Evolutionary conservation across 108 stramenopile species (phyloP), one percentile per base, ranked within the genome.

Genomic region (Skeletonema grethae): DNA sequence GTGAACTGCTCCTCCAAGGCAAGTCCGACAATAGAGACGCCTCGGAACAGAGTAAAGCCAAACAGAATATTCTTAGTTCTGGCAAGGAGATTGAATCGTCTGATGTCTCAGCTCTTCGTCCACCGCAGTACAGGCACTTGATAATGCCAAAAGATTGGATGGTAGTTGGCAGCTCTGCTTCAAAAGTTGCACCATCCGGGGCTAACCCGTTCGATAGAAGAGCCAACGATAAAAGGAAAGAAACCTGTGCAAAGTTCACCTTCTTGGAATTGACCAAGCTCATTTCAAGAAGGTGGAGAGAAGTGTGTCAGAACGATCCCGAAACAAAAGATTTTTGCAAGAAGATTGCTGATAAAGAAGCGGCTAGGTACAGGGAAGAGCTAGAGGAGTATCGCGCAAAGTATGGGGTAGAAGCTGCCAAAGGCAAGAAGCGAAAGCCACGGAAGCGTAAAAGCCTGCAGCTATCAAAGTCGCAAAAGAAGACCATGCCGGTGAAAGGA

Each of bases 241-340:
- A 53, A 8, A 22, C 8, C 1, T 22, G 7, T 8, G 50, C 15
- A 22, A 53, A 53, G 22, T n/a, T 53, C 50, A n/a, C 50, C 50
- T 53, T 53, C 22, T 22, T 53, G 7, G 50, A 53, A 53, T 53
- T 53, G 20, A 53, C 50, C 50, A 53, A 53, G 22, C 50, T 53
- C 20, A 53, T 53, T 53, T 53, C 50, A 53, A 53, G 20, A 6
- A 53, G n/a, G 50, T 53, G 50, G 22, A 53, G 22, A 53, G 50
- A 53, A 20, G 50, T 53, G 16, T 48, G 46, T 18, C 15, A 48
- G 46, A 48, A 48, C 2, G 50, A 53, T 53, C 50, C 50, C 7
- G 22, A 18, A 5, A 53, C 50, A 4, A 53, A 53, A 53, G 50
- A 53, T 24, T 53, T 53, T 5, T 53, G 50, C 22, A 53, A 53